Evolutionary conservation across 2,329 filamentous ascomycete species (phyloP).

Genomic region (Iodosphaeria phyllophila): DNA sequence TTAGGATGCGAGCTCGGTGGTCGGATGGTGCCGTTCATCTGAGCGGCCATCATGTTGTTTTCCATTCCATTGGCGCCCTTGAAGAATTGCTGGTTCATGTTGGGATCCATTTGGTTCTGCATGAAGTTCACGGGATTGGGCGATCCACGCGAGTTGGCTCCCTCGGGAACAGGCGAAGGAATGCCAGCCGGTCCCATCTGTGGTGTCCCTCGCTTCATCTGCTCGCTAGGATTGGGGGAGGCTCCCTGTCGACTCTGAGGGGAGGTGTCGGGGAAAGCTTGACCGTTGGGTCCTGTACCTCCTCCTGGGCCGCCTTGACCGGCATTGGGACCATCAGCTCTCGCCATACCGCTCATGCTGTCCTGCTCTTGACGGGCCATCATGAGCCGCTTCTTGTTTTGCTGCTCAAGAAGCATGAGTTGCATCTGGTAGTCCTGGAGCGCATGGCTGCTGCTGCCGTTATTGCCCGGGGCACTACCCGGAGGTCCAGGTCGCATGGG

Average conservation of each 20-base stretch:
- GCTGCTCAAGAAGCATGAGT: slow-evolving; percentile 69
- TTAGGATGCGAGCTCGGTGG: slow-evolving; percentile 50
- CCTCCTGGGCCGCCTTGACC: slow-evolving; percentile 25
- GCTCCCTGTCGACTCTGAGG: slow-evolving; percentile 51
- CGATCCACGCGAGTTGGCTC: slow-evolving; percentile 44
- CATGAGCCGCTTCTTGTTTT: slow-evolving; percentile 72
- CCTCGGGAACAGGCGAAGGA: slow-evolving; percentile 54
- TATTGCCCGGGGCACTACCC: slow-evolving; percentile 21
- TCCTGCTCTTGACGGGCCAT: slow-evolving; percentile 73
- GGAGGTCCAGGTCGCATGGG: slow-evolving; percentile 38
- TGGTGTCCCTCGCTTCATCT: slow-evolving; percentile 62
- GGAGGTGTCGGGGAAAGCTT: slow-evolving; percentile 49
- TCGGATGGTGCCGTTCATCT: slow-evolving; percentile 47
- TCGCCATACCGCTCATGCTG: slow-evolving; percentile 30
- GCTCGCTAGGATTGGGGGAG: slow-evolving; percentile 60
- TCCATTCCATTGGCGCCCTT: slow-evolving; percentile 28
- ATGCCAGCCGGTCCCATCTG: slow-evolving; percentile 53
- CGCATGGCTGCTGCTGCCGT: slow-evolving; percentile 56
- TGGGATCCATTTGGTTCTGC: slow-evolving; percentile 41
- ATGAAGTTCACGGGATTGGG: slow-evolving; percentile 48
- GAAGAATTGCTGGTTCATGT: slow-evolving; percentile 40
- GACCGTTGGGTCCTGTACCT: slow-evolving; percentile 35
- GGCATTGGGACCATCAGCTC: slow-evolving; percentile 30
- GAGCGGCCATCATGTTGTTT: slow-evolving; percentile 31
- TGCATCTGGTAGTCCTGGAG: slow-evolving; percentile 83